Percentiles rank a stretch among this genome's conserved stretches.
These are phyloP conservation scores for Hymenoscyphus scutula DNA, from an alignment of 2,329 filamentous ascomycete species.

Conservation along the genomic window DNA sequence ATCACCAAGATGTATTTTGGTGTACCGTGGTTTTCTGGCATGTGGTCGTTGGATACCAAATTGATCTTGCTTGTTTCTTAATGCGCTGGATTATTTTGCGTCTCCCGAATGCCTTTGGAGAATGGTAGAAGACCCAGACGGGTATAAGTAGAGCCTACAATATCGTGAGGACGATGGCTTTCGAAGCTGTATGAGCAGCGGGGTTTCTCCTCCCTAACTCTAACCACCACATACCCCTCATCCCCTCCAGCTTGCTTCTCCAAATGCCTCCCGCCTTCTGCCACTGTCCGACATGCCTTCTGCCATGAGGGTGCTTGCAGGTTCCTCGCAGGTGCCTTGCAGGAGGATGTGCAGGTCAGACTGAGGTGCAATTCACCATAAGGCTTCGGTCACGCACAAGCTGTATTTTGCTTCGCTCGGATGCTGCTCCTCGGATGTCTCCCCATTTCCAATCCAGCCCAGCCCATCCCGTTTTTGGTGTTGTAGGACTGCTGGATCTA, in stretches of 20 bases:
- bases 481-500: not conserved
- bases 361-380: not conserved
- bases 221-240: not conserved
- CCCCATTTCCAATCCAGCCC: not conserved
- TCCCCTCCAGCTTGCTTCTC: not conserved
- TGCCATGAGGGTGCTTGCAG: not conserved
- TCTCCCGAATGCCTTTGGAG: not conserved
- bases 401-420: not conserved
- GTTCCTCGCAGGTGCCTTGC: not conserved
- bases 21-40: not conserved
- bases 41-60: not conserved
- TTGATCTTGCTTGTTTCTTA: not conserved
- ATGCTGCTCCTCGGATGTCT: not conserved
- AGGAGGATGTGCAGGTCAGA: not conserved
- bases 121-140: not conserved
- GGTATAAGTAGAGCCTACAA: not conserved
- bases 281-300: not conserved
- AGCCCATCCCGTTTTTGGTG: not conserved
- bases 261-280: not conserved
- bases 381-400: not conserved
- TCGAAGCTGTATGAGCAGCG: not conserved
- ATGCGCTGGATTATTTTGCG: not conserved
- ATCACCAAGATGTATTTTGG: not conserved
- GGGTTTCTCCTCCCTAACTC: not conserved
- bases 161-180: not conserved